Evolutionary conservation across 169 alveolate species (phyloP), one percentile per base, ranked within the genome.

Genomic region (Cryptosporidium baileyi): DNA sequence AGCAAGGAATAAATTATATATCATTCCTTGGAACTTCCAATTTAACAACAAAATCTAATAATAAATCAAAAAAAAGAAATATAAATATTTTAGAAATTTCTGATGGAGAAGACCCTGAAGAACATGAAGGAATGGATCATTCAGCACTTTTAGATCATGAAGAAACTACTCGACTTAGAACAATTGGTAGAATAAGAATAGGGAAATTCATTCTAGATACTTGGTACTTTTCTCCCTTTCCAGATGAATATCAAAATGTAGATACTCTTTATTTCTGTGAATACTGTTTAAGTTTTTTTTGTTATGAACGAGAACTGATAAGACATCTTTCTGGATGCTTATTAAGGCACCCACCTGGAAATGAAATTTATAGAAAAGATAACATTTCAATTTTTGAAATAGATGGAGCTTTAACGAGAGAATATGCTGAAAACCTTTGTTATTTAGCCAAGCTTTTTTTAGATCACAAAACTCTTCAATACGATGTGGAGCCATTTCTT

Each of bases 171-270:
- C 95, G 96, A 89, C 57, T 95, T 62, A 97, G 95, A 82, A 96
- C 98, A 13, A 96, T 97, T 15, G 95, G 94, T 57, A 92, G 92
- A 80, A 94, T 98, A 28, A 93, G 93, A 63, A 93, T 97, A 30
- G 99, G 99, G 5, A 91, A 93, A 47, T 93, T 90, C 90, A 65
- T 94, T 60, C 95, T 97, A 22, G 99, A 96, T 80, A 93, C 99
- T 11, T 98, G 99, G 99, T 98, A 97, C 82, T 98, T 96, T 88
- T 95, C 99, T 30, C 99, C 99, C 19, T 96, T 95, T 61, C 99
- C 99, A 8, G 95, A 94, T 63, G 98, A 94, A 49, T 97, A 92
- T 80, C 99, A 97, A 74, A 93, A 96, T 80, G 91, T 95, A 28
- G 98, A 95, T 49, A 91, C 93, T 5, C 92, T 98, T 40, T 95